Evolutionary conservation across 306 rosid species (phyloP), one percentile per base, ranked within the genome.

Genomic region (Vigna radiata): DNA sequence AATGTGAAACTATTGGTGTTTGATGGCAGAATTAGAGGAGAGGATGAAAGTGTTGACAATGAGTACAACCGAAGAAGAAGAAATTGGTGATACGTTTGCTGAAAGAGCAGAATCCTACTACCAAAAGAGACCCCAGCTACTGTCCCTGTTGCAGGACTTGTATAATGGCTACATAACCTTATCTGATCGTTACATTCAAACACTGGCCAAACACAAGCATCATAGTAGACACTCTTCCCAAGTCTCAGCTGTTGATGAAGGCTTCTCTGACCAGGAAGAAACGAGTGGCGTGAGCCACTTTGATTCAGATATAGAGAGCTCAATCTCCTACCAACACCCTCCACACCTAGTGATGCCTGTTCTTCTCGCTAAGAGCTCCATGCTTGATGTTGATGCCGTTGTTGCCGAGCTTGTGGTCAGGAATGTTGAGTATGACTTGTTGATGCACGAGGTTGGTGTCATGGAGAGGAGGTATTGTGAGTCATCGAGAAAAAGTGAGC

Each of bases 21-120:
- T 37, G 77, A 66, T 88, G 67, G 59, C 86, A 96, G 99, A 91
- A 25, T 63, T 96, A 77, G 99, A 92, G 39, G 96, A 88, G 79
- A 92, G 96, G 82, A 87, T 96, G 91, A 96, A 88, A 68, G 79
- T 63, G 69, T 56, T 96, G 59, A 76, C 84, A 19, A 52, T 78
- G 17, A 82, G 81, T 74, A 44, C 81, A 8, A 23, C 9, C 18
- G 91, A 85, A 78, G 88, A 88, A 6, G 87, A 77, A 72, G 76
- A 85, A 4, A 18, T 12, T 4, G 94, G 93, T 5, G 97, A 92
- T 64, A 87, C 90, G 2, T 96, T 96, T 52, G 90, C 96, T 0
- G 91, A 96, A 76, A 91, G 99, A 19, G 99, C 99, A 5, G 97
- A 96, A 53, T 83, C 88, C 68, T 96, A 96, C 84, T 96, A 92